phyloP scores from a whole-genome alignment of 73 alveolate species.

The Symbiodinium pilosum region DNA sequence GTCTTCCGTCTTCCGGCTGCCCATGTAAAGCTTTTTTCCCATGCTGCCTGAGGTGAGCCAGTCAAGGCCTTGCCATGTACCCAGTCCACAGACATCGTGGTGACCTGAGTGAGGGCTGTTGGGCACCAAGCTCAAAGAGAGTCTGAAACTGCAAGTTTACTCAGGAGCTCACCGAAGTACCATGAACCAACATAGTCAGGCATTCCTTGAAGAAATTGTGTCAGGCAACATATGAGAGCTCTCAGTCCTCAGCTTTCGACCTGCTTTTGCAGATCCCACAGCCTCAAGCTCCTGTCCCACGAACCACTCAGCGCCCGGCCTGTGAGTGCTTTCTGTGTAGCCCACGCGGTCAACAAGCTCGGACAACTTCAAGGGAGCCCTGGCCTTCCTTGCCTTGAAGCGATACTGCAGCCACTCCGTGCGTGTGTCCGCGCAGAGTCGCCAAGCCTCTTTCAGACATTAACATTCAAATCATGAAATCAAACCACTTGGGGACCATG shows the following conservation, averaged over 20 bases:
- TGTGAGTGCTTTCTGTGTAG: background rate
- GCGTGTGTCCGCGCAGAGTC: constrained; percentile 45
- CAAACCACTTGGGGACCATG: background rate
- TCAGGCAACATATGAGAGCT: background rate
- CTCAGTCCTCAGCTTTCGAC: background rate
- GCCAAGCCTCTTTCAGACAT: constrained; percentile 24
- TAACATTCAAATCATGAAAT: too few species aligned
- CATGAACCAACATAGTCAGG: background rate
- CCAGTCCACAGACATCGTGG: constrained; percentile 93
- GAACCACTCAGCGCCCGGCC: constrained; percentile 69
- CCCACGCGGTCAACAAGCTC: too few species aligned
- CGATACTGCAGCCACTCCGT: constrained; percentile 36
- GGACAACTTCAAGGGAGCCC: background rate
- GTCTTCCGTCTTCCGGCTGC: background rate
- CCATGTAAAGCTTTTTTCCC: background rate
- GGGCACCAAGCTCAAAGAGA: background rate
- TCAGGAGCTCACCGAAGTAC: background rate
- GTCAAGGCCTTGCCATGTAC: constrained; percentile 55
- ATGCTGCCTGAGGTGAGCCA: constrained; percentile 49
- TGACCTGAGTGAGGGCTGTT: constrained; percentile 21
- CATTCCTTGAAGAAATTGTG: background rate
- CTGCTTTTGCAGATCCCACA: constrained; percentile 30
- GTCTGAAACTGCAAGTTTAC: background rate
- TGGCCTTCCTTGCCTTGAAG: constrained; percentile 51
- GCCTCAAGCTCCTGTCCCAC: constrained; percentile 41